Percentiles rank a stretch among this genome's conserved stretches.
Evolutionary conservation across 2,329 filamentous ascomycete species (phyloP).

Genomic region (Zarea fungicola): DNA sequence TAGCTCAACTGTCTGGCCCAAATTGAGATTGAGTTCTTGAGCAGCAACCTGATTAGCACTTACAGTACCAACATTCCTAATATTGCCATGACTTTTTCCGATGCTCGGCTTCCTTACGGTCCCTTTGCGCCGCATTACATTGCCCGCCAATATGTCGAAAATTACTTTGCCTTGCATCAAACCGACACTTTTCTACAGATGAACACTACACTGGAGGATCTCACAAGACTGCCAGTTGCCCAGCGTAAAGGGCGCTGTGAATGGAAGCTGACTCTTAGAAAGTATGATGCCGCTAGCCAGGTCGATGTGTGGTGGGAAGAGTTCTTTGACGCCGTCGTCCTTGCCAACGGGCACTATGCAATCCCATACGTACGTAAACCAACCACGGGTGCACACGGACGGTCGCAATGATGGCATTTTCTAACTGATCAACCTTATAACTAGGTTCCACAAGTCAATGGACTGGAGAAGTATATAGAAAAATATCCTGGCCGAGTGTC

Average conservation of each 20-base stretch:
- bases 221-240: conserved; percentile 28
- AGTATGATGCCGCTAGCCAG: conserved; percentile 36
- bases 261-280: conserved; percentile 46
- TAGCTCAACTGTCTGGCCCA: not conserved
- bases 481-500: conserved; percentile 35
- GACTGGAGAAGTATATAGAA: conserved; percentile 10
- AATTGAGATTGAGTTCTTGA: not conserved
- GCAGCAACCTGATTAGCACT: too few species aligned
- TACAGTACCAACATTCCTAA: conserved; percentile 52
- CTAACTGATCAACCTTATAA: too few species aligned
- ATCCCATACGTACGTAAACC: conserved; percentile 42
- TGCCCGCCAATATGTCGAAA: conserved; percentile 50
- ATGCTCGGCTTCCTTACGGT: conserved; percentile 47
- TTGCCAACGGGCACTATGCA: conserved; percentile 41
- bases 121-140: conserved; percentile 52
- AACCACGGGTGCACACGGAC: too few species aligned
- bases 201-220: conserved; percentile 48
- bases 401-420: too few species aligned
- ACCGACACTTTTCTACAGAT: conserved; percentile 41
- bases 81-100: conserved; percentile 52
- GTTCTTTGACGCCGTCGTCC: conserved; percentile 39
- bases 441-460: conserved; percentile 4
- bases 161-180: conserved; percentile 47
- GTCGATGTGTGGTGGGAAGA: conserved; percentile 52
- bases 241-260: conserved; percentile 16